These are phyloP conservation scores for Meira nashicola DNA, from an alignment of 1,284 basidiomycete species.

Conservation along the genomic window DNA sequence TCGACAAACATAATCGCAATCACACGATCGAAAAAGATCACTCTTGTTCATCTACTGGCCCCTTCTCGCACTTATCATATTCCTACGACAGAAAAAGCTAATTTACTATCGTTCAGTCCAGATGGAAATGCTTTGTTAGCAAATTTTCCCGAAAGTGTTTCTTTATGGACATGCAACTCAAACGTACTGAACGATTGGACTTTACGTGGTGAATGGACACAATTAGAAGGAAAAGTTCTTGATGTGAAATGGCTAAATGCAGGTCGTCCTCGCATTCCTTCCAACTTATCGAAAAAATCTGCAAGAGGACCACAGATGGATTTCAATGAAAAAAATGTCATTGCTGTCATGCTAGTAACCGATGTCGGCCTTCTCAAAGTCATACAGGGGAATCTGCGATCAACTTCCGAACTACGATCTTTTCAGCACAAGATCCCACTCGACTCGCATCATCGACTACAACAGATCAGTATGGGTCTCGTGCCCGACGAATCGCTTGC, in stretches of 20 bases:
- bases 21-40: neutral
- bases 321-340: neutral
- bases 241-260: conserved; percentile 6
- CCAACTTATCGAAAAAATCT: neutral
- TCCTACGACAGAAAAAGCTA: neutral
- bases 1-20: conserved; percentile 1
- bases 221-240: conserved; percentile 5
- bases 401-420: neutral
- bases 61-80: neutral
- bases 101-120: conserved; percentile 8
- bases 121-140: conserved; percentile 6
- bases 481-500: conserved; percentile 6
- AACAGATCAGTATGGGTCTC: neutral
- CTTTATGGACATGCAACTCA: neutral
- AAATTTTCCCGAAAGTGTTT: neutral
- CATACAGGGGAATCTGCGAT: neutral
- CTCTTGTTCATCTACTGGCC: neutral
- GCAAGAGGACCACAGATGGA: conserved; percentile 4
- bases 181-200: conserved; percentile 3
- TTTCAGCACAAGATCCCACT: neutral
- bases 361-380: neutral
- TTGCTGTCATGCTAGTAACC: neutral
- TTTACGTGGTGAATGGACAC: neutral
- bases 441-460: neutral
- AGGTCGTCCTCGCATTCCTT: neutral